Evolutionary conservation across 768 basidiomycete genomes (phyloP).

Genomic region (Agrocybe pediades): DNA sequence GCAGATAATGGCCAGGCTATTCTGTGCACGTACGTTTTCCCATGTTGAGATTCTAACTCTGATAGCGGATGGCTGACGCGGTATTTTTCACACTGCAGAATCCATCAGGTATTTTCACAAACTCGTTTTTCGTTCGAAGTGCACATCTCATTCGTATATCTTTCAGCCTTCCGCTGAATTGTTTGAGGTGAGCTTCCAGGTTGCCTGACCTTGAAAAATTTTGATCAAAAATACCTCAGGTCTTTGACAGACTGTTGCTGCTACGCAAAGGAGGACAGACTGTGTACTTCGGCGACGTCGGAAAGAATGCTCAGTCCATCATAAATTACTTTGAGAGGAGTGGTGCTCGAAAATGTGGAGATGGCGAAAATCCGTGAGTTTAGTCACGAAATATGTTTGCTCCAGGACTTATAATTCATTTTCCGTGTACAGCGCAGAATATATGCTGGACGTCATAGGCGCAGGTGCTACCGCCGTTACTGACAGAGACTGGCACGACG

Average conservation of each 20-base stretch:
- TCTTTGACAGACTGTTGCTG: slow-evolving; percentile 79
- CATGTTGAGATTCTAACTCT: not conserved
- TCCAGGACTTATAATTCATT: slow-evolving; percentile 2
- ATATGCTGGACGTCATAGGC: slow-evolving; percentile 71
- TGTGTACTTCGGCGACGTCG: slow-evolving; percentile 76
- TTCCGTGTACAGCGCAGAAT: slow-evolving; percentile 49
- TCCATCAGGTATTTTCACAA: slow-evolving; percentile 38
- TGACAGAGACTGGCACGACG: slow-evolving; percentile 55
- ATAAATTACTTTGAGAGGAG: slow-evolving; percentile 78
- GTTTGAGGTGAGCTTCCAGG: slow-evolving; percentile 52
- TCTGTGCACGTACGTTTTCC: slow-evolving; percentile 73
- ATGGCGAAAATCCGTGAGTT: slow-evolving; percentile 73
- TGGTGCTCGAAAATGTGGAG: slow-evolving; percentile 62
- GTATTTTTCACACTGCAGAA: slow-evolving; percentile 24
- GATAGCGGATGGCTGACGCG: not conserved
- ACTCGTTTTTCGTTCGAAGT: not conserved
- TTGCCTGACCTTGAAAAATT: not conserved
- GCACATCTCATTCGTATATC: not conserved
- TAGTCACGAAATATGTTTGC: not conserved
- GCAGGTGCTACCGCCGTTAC: slow-evolving; percentile 65
- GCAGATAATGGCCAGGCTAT: slow-evolving; percentile 86
- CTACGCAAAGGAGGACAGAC: slow-evolving; percentile 77
- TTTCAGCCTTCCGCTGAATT: slow-evolving; percentile 76
- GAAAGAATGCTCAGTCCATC: slow-evolving; percentile 57
- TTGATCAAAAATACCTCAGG: slow-evolving; percentile 25